A percentile compares a stretch with the other conserved stretches of the same genome.
Conservation (phyloP, 768 basidiomycete genomes). For the Kockovaella imperatae region DNA sequence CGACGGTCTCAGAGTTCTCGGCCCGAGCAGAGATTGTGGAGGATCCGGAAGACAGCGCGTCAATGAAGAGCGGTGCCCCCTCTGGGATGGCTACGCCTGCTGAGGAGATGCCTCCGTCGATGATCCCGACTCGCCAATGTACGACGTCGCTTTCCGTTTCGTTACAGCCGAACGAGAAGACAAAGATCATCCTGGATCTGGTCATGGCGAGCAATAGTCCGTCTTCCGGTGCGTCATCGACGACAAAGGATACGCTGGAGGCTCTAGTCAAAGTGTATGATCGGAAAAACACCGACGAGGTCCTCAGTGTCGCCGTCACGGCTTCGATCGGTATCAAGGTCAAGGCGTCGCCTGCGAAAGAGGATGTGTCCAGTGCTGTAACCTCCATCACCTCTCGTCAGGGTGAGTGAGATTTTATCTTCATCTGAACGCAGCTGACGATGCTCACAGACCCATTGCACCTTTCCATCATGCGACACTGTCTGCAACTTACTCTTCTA, state of each 20-base stretch:
- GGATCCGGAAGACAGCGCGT: slow-evolving; percentile 1
- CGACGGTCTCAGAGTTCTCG: background rate
- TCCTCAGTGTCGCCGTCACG: slow-evolving; percentile 9
- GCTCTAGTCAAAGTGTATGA: slow-evolving; percentile 27
- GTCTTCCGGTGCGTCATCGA: background rate
- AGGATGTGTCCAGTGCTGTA: no score
- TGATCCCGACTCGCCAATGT: background rate
- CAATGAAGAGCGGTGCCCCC: background rate
- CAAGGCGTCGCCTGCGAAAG: background rate
- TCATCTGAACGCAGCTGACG: background rate
- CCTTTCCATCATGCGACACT: slow-evolving; percentile 33
- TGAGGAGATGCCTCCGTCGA: background rate
- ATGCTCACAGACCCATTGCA: slow-evolving; percentile 25
- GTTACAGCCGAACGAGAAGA: slow-evolving; percentile 30
- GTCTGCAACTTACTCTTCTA: slow-evolving; percentile 28
- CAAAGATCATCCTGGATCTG: slow-evolving; percentile 28
- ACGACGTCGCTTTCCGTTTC: slow-evolving; percentile 18
- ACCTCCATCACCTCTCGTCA: no score
- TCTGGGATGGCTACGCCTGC: background rate
- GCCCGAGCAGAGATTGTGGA: slow-evolving; percentile 4
- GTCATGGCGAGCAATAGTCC: background rate
- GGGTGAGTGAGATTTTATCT: no score
- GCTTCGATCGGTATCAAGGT: slow-evolving; percentile 2
- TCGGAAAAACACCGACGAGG: slow-evolving; percentile 37
- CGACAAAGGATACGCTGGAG: no score